Percentiles rank a stretch among this genome's conserved stretches.
Conservation (phyloP, 306 rosid species). For the Malus sylvestris region DNA sequence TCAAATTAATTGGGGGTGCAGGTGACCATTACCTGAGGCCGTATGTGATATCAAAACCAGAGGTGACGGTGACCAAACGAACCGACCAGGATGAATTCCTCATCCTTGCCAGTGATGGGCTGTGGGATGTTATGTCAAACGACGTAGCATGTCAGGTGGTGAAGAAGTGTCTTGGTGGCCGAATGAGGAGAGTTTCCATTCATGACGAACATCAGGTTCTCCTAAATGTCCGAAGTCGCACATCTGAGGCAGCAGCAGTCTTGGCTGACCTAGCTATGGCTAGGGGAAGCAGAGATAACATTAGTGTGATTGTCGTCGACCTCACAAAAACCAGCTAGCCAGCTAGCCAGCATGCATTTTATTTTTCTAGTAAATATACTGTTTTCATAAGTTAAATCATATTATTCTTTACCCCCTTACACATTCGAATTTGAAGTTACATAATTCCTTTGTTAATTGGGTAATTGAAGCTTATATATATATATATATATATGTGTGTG, state of each 20-base stretch:
- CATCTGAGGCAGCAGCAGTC: constrained; percentile 55
- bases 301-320: constrained; percentile 71
- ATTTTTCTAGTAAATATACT: background rate
- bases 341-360: background rate
- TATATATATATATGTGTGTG: too few relatives aligned
- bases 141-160: constrained; percentile 62
- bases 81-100: constrained; percentile 65
- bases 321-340: constrained; percentile 29
- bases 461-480: too few relatives aligned
- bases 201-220: background rate
- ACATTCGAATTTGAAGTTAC: too few relatives aligned
- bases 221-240: constrained; percentile 6
- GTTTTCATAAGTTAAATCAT: too few relatives aligned
- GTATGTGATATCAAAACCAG: constrained; percentile 73
- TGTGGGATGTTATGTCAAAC: constrained; percentile 76
- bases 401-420: too few relatives aligned
- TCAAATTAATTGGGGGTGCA: constrained; percentile 10
- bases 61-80: constrained; percentile 68
- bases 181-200: constrained; percentile 3
- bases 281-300: constrained; percentile 78
- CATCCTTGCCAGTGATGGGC: constrained; percentile 77
- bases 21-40: constrained; percentile 83
- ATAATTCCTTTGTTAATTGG: too few relatives aligned
- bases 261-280: constrained; percentile 69
- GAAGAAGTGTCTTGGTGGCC: constrained; percentile 48